phyloP scores from a whole-genome alignment of 768 basidiomycete species.

The Coprinopsis cinerea region DNA sequence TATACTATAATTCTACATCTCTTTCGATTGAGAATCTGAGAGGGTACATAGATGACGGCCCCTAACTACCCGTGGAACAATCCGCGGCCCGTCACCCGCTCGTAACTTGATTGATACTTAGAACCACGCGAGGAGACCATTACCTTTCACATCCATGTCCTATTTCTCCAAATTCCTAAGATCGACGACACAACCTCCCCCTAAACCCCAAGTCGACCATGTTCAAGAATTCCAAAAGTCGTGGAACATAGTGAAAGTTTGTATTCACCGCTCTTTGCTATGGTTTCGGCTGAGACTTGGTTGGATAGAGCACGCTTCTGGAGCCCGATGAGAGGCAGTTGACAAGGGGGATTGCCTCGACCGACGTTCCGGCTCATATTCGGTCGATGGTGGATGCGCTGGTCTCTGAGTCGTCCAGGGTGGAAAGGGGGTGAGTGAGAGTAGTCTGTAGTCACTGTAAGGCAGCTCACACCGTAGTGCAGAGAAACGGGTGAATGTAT shows the following conservation, averaged over 20 bases:
- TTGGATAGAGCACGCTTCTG: conserved; percentile 65
- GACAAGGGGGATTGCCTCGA: conserved; percentile 71
- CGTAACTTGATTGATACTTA: too few species aligned
- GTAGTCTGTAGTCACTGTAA: background rate
- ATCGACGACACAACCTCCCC: conserved; percentile 33
- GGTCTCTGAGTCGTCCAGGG: conserved; percentile 77
- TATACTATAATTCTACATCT: background rate
- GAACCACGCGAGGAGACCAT: too few species aligned
- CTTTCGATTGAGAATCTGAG: too few species aligned
- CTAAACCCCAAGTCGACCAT: conserved; percentile 57
- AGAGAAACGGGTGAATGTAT: conserved; percentile 86
- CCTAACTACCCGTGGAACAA: too few species aligned
- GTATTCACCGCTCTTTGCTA: conserved; percentile 9
- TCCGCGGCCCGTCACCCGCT: too few species aligned
- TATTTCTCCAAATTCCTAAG: conserved; percentile 81
- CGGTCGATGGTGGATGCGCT: conserved; percentile 80
- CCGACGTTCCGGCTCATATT: conserved; percentile 72
- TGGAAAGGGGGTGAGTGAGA: conserved; percentile 74
- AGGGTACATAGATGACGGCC: too few species aligned
- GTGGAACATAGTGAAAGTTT: conserved; percentile 70
- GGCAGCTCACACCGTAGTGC: conserved; percentile 3
- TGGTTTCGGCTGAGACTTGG: background rate
- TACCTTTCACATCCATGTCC: conserved; percentile 45
- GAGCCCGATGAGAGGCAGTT: conserved; percentile 89
- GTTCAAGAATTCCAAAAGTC: conserved; percentile 69